Conservation (phyloP, 2,329 filamentous ascomycete species). For the Neofusicoccum parvum region DNA sequence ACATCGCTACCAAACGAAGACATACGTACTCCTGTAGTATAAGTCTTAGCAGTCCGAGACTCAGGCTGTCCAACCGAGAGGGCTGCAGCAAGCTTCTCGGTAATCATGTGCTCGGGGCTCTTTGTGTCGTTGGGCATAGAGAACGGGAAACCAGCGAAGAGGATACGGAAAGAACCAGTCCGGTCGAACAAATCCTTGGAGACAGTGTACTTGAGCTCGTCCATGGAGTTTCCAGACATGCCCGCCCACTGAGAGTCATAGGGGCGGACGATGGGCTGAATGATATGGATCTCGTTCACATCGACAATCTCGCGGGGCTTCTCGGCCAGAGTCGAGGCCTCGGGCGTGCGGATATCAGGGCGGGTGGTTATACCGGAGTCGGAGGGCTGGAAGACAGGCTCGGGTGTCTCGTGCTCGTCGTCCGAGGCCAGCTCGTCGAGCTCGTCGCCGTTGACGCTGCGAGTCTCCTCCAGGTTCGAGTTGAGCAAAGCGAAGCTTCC, state of each 20-base stretch:
- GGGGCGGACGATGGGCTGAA: conserved; percentile 3
- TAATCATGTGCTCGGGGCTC: conserved; percentile 13
- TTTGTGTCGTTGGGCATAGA: conserved; percentile 2
- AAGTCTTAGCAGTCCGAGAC: background rate
- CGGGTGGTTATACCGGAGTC: conserved; percentile 16
- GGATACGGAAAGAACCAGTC: conserved; percentile 11
- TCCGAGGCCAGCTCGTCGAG: background rate
- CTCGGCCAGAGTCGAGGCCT: conserved; percentile 9
- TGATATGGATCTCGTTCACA: background rate
- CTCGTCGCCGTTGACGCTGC: conserved; percentile 12
- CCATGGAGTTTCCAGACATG: conserved; percentile 1
- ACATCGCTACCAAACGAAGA: conserved; percentile 17
- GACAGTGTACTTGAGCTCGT: conserved; percentile 12
- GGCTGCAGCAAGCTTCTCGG: conserved; percentile 1
- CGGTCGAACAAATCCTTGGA: background rate
- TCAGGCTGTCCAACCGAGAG: conserved; percentile 7
- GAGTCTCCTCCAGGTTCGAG: conserved; percentile 13
- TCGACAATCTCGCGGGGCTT: conserved; percentile 4
- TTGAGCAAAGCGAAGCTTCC: conserved; percentile 13
- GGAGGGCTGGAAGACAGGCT: conserved; percentile 21
- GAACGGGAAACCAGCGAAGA: conserved; percentile 14
- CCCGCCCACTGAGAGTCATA: conserved; percentile 8
- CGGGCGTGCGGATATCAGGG: conserved; percentile 12
- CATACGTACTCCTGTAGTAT: conserved; percentile 32
- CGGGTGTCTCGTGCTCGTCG: conserved; percentile 7